Evolutionary conservation across 139 green algal genomes (phyloP), one percentile per base, ranked within the genome.

Genomic region (Pleodorina starrii): DNA sequence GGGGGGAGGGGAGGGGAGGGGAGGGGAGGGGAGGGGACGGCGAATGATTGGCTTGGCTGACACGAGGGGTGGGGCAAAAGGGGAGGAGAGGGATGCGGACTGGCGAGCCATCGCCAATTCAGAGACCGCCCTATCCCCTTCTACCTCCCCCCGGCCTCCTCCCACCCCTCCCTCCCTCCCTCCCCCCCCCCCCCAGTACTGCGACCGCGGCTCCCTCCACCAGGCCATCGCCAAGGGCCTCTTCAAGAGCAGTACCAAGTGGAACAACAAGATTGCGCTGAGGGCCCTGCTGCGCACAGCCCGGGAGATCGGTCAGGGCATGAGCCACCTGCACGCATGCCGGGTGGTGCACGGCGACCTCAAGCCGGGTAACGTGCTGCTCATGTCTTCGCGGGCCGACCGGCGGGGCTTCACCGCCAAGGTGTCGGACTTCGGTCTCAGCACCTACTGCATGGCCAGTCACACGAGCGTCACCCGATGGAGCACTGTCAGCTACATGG

Each of bases 341-440:
- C 59, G 76, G 0, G 86, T 90, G 60, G 76, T 90, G 44, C 86
- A 90, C 77, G 87, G 87, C 40, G 87, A 84, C 57, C 88, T 91
- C 42, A 91, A 91, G 72, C 88, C 88, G 1, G 88, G 80, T 32
- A 91, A 91, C 71, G 88, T 91, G 42, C 88, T 91, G 71, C 88
- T 91, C 25, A 91, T 86, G 80, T 60, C 57, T 51, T 63, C 29
- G 29, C 71, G 88, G 6, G 81, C 88, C 21, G 88, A 91, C 71
- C 54, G 88, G 5, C 35, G 88, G 14, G 88, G 88, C 12, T 91
- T 91, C 81, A 84, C 66, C 0, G 88, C 88, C 29, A 91, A 91
- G 88, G 87, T 91, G 14, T 77, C 88, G 29, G 88, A 91, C 69
- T 91, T 91, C 68, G 88, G 88, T 0, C 79, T 91, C 44, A 72